Evolutionary conservation across 164 flowering plant species (phyloP), one percentile per base, ranked within the genome.

Genomic region (Magnolia officinalis): DNA sequence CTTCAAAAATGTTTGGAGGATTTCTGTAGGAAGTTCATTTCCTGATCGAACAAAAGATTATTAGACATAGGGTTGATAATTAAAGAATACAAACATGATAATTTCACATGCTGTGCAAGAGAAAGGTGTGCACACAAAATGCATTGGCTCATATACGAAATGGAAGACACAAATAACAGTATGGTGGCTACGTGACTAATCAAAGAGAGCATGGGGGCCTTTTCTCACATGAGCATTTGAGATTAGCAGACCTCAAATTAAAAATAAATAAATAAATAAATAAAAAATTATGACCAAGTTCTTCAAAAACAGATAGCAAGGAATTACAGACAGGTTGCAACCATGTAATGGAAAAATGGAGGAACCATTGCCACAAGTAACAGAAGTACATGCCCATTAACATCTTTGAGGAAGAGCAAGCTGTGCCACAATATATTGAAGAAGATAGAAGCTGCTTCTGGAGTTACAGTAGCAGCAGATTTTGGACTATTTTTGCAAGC

Each of bases 1-100:
- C 87, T 88, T 93, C 82, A 92, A 78, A 78, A 95, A 77, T 72
- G 91, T 88, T 72, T 91, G 88, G 72, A 93, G 80, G 70, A 95
- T 82, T 72, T 95, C 98, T n/a, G 77, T 6, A 13, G 97, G 95
- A 82, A 95, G 97, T 84, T 95, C 98, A 81, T 89, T 89, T 80
- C 97, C 98, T 95, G 90, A 74, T 74, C 6, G 73, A 29, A 67
- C 20, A 64, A 64, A 29, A 21, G 68, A 65, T 13, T 6, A 23
- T 23, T 65, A 65, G 21, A 65, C 37, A 65, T 23, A 8, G 24
- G 68, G 31, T 7, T 13, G 24, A 65, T 37, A 3, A 37, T 3
- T 37, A 37, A 37, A 37, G 45, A 37, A 37, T 3, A 37, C 6
- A 6, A 37, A 37, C 0, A 4, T 37, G 45, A 37, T 37, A 37